Conservation (phyloP, 2,329 filamentous ascomycete genomes). For the Fusarium nurragi region DNA sequence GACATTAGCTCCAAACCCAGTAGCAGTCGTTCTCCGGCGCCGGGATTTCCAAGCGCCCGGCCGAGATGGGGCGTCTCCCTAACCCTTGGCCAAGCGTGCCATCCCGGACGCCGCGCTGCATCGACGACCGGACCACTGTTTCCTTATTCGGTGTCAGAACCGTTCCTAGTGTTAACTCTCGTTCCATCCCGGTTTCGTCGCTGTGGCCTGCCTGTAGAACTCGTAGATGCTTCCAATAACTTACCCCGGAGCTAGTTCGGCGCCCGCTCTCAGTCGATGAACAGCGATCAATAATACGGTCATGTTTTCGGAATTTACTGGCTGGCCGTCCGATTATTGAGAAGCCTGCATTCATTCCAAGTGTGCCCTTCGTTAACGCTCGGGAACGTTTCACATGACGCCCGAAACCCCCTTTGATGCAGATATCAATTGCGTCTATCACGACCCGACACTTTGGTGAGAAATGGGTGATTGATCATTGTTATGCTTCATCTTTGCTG, state of each 20-base stretch:
- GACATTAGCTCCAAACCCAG: conserved; percentile 15
- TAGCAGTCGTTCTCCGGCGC: conserved; percentile 27
- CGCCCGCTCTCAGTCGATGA: conserved; percentile 20
- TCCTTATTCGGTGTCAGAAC: conserved; percentile 40
- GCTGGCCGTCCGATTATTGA: neutral
- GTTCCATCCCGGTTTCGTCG: conserved; percentile 37
- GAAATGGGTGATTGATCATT: neutral
- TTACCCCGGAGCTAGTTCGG: conserved; percentile 31
- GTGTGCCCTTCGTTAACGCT: conserved; percentile 6
- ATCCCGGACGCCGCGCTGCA: conserved; percentile 38
- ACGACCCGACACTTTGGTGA: neutral
- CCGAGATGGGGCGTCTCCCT: conserved; percentile 37
- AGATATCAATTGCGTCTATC: neutral
- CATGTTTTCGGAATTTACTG: neutral
- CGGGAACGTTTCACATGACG: conserved; percentile 13
- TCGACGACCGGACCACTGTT: conserved; percentile 40
- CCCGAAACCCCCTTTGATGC: neutral
- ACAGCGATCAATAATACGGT: conserved; percentile 37
- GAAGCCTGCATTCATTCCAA: conserved; percentile 7
- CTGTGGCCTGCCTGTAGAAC: conserved; percentile 31
- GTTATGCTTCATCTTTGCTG: neutral
- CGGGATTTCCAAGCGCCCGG: conserved; percentile 31
- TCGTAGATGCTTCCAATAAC: conserved; percentile 31
- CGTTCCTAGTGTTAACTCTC: conserved; percentile 36
- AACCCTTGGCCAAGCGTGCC: conserved; percentile 32